Conservation (phyloP, 768 basidiomycete genomes). For the Lactifluus hygrophoroides region DNA sequence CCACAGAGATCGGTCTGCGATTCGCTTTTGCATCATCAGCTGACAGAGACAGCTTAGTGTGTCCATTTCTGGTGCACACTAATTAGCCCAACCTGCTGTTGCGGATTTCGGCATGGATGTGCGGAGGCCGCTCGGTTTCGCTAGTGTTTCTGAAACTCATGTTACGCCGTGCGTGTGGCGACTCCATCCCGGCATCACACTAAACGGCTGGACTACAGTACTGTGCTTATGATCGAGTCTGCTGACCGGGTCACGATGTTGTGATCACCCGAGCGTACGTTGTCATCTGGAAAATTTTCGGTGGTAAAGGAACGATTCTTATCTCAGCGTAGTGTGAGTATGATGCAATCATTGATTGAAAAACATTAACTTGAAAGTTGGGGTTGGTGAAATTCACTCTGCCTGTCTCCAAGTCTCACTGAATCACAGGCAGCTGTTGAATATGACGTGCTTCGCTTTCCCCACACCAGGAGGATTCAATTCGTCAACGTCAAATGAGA, state of each 20-base stretch:
- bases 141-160: not conserved
- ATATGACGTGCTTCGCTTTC: not conserved
- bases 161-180: not conserved
- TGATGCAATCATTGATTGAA: not conserved
- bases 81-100: not conserved
- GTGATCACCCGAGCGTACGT: not conserved
- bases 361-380: not conserved
- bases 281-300: no score
- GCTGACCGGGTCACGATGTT: slow-evolving; percentile 9
- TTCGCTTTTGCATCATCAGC: not conserved
- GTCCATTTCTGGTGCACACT: not conserved
- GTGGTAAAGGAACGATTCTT: no score
- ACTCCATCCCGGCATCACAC: not conserved
- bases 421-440: no score
- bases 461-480: not conserved
- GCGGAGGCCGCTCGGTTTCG: not conserved
- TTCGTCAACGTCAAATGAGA: not conserved
- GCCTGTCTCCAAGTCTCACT: no score
- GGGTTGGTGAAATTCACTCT: not conserved
- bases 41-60: not conserved
- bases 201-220: not conserved
- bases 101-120: not conserved
- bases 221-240: slow-evolving; percentile 1
- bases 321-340: not conserved
- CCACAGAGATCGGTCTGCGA: no score